phyloP scores from a whole-genome alignment of 345 rosid species.

The Brassica rapa region DNA sequence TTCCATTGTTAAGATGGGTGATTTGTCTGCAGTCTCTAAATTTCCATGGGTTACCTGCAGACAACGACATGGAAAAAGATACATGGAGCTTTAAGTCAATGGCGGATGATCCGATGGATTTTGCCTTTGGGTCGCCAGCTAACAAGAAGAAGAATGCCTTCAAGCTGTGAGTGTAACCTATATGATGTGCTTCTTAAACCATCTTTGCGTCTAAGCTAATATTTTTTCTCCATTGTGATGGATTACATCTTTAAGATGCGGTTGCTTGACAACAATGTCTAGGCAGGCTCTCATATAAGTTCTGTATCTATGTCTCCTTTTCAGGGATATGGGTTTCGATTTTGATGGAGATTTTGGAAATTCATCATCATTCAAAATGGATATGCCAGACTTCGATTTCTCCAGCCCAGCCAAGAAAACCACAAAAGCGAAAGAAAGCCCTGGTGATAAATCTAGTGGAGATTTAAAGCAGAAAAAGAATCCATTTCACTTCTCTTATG shows the following conservation, averaged over 20 bases:
- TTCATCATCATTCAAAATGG: slow-evolving; percentile 70
- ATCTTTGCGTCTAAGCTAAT: background rate
- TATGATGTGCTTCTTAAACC: slow-evolving; percentile 6
- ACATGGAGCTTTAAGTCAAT: slow-evolving; percentile 73
- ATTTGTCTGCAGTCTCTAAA: slow-evolving; percentile 7
- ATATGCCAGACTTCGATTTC: slow-evolving; percentile 84
- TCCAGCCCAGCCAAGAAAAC: slow-evolving; percentile 52
- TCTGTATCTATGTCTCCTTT: slow-evolving; percentile 20
- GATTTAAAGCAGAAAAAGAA: slow-evolving; percentile 48
- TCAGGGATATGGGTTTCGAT: slow-evolving; percentile 84
- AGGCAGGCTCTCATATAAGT: slow-evolving; percentile 17
- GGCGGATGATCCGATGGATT: slow-evolving; percentile 65
- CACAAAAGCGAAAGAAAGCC: slow-evolving; percentile 56
- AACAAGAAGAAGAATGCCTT: slow-evolving; percentile 64
- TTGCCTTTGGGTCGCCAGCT: slow-evolving; percentile 56
- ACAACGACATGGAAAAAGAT: slow-evolving; percentile 72
- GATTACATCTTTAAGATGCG: slow-evolving; percentile 11
- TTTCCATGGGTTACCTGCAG: slow-evolving; percentile 44
- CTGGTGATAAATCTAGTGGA: slow-evolving; percentile 50
- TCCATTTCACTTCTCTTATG: slow-evolving; percentile 65
- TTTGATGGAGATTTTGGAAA: slow-evolving; percentile 73
- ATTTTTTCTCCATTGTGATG: background rate
- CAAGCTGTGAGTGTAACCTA: slow-evolving; percentile 65
- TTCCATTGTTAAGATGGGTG: background rate
- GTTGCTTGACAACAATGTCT: slow-evolving; percentile 20